phyloP scores from a whole-genome alignment of 768 basidiomycete genomes.

The Baorangia bicolor region DNA sequence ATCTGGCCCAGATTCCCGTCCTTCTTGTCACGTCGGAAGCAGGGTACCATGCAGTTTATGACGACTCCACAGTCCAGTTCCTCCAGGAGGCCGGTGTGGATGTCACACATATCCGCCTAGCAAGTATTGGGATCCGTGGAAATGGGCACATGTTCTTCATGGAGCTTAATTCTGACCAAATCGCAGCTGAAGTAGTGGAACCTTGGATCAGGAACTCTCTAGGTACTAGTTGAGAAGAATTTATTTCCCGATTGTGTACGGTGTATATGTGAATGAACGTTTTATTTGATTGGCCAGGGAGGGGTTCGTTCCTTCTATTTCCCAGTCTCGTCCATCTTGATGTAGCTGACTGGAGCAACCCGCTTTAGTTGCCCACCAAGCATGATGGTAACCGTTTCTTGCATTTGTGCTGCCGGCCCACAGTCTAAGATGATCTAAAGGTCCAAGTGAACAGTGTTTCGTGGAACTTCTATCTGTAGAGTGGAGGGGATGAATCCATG shows the following conservation, averaged over 20 bases:
- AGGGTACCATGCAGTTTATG: slow-evolving; percentile 51
- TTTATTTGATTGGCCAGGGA: background rate
- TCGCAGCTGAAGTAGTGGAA: slow-evolving; percentile 40
- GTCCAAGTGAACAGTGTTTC: background rate
- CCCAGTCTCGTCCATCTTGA: background rate
- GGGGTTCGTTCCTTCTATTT: background rate
- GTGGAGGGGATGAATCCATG: background rate
- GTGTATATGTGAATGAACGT: background rate
- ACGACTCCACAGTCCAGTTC: slow-evolving; percentile 44
- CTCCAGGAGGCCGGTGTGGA: slow-evolving; percentile 44
- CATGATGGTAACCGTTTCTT: background rate
- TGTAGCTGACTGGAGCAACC: background rate
- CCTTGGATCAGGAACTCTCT: slow-evolving; percentile 37
- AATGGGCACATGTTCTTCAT: slow-evolving; percentile 60
- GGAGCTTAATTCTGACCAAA: slow-evolving; percentile 47
- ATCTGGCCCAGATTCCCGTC: slow-evolving; percentile 44
- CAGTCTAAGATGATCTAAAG: background rate
- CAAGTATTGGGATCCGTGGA: slow-evolving; percentile 46
- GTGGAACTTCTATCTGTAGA: background rate
- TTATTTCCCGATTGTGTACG: background rate
- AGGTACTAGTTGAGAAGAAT: background rate
- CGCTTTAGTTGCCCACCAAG: background rate
- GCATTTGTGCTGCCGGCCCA: background rate
- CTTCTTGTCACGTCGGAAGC: slow-evolving; percentile 49
- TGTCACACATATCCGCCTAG: slow-evolving; percentile 41